Conservation (phyloP, 2,329 filamentous ascomycete species). For the Raffaelea deltoideospora region DNA sequence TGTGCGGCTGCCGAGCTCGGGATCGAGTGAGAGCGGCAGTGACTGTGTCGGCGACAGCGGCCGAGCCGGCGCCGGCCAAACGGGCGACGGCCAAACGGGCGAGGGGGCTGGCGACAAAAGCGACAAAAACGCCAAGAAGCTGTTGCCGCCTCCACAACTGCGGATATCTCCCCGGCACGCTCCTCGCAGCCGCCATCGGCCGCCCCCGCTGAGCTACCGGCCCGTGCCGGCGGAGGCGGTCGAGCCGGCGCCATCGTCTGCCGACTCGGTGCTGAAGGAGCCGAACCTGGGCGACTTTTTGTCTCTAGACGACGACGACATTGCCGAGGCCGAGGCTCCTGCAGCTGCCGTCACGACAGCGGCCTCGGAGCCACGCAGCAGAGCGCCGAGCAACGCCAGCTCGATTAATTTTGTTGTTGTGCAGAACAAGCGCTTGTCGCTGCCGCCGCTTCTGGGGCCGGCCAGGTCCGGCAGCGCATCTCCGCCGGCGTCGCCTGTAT, state of each 20-base stretch:
- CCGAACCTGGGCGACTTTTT: slow-evolving; percentile 39
- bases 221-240: slow-evolving; percentile 5
- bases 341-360: background rate
- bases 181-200: slow-evolving; percentile 1
- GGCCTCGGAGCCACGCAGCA: background rate
- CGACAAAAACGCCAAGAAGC: too few relatives aligned
- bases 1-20: too few relatives aligned
- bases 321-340: slow-evolving; percentile 26
- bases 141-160: too few relatives aligned
- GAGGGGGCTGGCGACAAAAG: too few relatives aligned
- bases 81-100: too few relatives aligned
- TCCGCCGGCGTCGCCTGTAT: too few relatives aligned
- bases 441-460: background rate
- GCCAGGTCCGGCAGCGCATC: background rate
- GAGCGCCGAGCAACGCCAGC: background rate
- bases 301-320: slow-evolving; percentile 39
- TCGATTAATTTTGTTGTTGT: too few relatives aligned
- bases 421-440: background rate
- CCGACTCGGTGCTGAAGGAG: slow-evolving; percentile 27
- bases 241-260: slow-evolving; percentile 10
- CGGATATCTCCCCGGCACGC: too few relatives aligned
- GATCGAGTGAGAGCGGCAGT: too few relatives aligned
- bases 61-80: too few relatives aligned
- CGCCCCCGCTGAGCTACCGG: slow-evolving; percentile 5
- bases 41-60: too few relatives aligned